Evolutionary conservation across 2,329 filamentous ascomycete genomes (phyloP).

Genomic region (Tothia fuscella): DNA sequence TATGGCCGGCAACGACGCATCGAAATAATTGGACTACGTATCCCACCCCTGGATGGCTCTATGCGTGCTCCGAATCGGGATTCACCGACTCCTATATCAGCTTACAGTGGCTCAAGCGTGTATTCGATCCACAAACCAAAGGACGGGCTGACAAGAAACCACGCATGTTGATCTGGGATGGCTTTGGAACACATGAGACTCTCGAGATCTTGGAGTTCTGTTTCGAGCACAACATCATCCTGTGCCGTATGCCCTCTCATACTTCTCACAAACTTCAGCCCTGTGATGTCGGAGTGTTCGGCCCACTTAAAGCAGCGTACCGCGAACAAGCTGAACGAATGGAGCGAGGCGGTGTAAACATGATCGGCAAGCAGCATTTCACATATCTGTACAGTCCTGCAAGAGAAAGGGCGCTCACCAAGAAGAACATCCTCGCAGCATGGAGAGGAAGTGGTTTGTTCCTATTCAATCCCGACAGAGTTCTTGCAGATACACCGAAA

Average conservation of each 20-base stretch:
- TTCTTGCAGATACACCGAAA: conserved; percentile 7
- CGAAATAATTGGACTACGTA: conserved; percentile 10
- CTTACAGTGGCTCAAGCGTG: conserved; percentile 23
- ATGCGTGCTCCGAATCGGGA: conserved; percentile 11
- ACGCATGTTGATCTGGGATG: conserved; percentile 23
- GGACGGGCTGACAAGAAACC: conserved; percentile 19
- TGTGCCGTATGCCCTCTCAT: conserved; percentile 22
- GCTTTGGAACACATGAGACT: conserved; percentile 24
- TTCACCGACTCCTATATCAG: conserved; percentile 16
- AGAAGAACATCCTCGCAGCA: conserved; percentile 5
- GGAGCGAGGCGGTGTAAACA: conserved; percentile 14
- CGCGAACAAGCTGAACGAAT: conserved; percentile 17
- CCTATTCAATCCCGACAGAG: conserved; percentile 8
- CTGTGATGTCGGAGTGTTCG: conserved; percentile 16
- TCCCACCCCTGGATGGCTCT: conserved; percentile 16
- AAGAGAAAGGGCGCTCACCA: conserved; percentile 6
- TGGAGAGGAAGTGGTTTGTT: conserved; percentile 5
- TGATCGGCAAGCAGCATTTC: conserved; percentile 18
- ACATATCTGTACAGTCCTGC: conserved; percentile 17
- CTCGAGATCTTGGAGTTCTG: conserved; percentile 22
- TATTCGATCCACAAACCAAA: conserved; percentile 26
- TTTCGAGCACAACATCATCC: conserved; percentile 22
- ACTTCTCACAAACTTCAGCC: conserved; percentile 19
- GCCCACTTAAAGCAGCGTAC: conserved; percentile 17
- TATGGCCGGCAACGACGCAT: conserved; percentile 6